These are phyloP conservation scores for Hibiscus tridactylites DNA, from an alignment of 345 rosid genomes.

Conservation along the genomic window DNA sequence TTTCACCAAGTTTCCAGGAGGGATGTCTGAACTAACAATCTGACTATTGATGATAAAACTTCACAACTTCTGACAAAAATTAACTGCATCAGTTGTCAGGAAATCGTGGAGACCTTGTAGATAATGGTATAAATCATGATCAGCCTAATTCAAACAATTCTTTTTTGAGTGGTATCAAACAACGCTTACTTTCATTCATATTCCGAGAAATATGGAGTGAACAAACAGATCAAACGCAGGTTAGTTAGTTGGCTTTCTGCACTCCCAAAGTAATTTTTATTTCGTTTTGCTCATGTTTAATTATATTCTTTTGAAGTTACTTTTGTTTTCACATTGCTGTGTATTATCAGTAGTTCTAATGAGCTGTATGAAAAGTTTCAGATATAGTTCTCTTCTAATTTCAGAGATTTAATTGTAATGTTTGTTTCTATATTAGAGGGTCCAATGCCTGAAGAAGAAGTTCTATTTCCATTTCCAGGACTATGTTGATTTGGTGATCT, in stretches of 20 bases:
- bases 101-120: constrained; percentile 32
- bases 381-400: constrained; percentile 3
- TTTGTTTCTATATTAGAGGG: constrained; percentile 45
- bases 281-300: background rate
- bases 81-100: constrained; percentile 34
- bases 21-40: constrained; percentile 4
- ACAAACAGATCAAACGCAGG: constrained; percentile 59
- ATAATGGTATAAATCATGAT: constrained; percentile 27
- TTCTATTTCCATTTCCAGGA: constrained; percentile 93
- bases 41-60: constrained; percentile 33
- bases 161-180: constrained; percentile 82
- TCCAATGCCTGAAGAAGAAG: constrained; percentile 80
- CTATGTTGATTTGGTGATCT: constrained; percentile 85
- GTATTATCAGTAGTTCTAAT: background rate
- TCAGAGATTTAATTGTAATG: constrained; percentile 17
- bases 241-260: constrained; percentile 15
- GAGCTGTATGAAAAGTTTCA: constrained; percentile 2
- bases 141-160: constrained; percentile 36
- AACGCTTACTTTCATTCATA: constrained; percentile 85
- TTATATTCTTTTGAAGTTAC: background rate
- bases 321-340: background rate
- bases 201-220: constrained; percentile 76
- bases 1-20: background rate
- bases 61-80: constrained; percentile 39
- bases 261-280: background rate